phyloP scores from a whole-genome alignment of 148 eudicot genomes.

The Camellia granthamiana region DNA sequence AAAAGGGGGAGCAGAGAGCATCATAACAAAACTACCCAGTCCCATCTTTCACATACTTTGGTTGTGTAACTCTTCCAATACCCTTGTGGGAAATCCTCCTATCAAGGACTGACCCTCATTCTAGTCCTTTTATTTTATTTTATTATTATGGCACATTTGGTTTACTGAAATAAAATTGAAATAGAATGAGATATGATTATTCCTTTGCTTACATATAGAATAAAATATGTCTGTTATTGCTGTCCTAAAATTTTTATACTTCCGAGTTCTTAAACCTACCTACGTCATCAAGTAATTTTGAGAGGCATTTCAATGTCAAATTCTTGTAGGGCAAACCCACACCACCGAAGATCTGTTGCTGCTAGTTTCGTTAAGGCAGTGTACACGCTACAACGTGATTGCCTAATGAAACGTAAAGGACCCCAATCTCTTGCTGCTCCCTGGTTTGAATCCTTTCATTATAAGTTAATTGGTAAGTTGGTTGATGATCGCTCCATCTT shows the following conservation, averaged over 20 bases:
- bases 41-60: background rate
- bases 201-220: background rate
- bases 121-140: too few species aligned
- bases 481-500: slow-evolving; percentile 53
- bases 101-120: too few species aligned
- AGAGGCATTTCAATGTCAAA: background rate
- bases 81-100: background rate
- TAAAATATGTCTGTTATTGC: background rate
- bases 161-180: background rate
- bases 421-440: slow-evolving; percentile 58
- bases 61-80: background rate
- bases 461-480: slow-evolving; percentile 36
- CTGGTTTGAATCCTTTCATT: slow-evolving; percentile 74
- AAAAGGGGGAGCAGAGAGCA: too few species aligned
- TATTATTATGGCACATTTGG: too few species aligned
- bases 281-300: background rate
- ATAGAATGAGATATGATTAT: background rate
- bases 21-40: too few species aligned
- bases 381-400: slow-evolving; percentile 65
- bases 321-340: slow-evolving; percentile 41
- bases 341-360: slow-evolving; percentile 55
- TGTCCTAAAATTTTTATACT: background rate
- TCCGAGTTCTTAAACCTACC: background rate
- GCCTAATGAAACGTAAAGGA: slow-evolving; percentile 47
- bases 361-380: slow-evolving; percentile 83